Percentiles rank a stretch among this genome's conserved stretches.
phyloP scores from a whole-genome alignment of 768 basidiomycete genomes.

The Crassisporium funariophilum region DNA sequence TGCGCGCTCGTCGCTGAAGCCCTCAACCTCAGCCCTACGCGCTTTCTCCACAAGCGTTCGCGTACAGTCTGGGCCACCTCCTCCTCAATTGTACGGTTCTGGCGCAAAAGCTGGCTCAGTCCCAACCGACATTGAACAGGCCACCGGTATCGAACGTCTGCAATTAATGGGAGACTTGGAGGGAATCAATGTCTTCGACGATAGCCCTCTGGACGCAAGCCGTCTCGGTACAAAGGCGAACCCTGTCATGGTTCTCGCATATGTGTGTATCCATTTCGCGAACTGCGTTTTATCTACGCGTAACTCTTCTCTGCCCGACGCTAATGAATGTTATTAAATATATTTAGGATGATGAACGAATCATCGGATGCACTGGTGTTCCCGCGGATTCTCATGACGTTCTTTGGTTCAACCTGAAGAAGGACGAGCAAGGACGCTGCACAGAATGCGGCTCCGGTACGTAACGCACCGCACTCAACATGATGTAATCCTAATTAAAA shows the following conservation, averaged over 20 bases:
- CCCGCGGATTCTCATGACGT: constrained; percentile 96
- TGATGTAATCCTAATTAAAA: constrained; percentile 1
- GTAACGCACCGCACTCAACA: constrained; percentile 27
- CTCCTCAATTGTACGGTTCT: constrained; percentile 69
- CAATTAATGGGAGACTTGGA: constrained; percentile 88
- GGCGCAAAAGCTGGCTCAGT: constrained; percentile 76
- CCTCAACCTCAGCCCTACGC: constrained; percentile 43
- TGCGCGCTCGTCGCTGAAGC: constrained; percentile 38
- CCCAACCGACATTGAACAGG: constrained; percentile 85
- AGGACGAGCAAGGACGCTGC: constrained; percentile 78
- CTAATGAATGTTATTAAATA: constrained; percentile 7
- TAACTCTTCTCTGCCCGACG: not conserved
- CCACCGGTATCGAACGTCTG: constrained; percentile 96
- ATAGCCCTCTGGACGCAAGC: constrained; percentile 80
- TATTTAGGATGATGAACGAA: constrained; percentile 72
- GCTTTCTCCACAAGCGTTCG: constrained; percentile 60
- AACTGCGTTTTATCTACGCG: constrained; percentile 4
- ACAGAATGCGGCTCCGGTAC: constrained; percentile 91
- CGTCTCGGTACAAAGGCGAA: constrained; percentile 85
- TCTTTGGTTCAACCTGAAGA: constrained; percentile 74
- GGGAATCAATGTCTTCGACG: constrained; percentile 89
- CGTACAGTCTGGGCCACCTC: constrained; percentile 57
- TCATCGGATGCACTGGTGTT: constrained; percentile 92
- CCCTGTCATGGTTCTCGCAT: constrained; percentile 85
- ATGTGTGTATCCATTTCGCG: constrained; percentile 53